Conservation (phyloP, 2,329 filamentous ascomycete genomes). For the Clarireedia hainanense region DNA sequence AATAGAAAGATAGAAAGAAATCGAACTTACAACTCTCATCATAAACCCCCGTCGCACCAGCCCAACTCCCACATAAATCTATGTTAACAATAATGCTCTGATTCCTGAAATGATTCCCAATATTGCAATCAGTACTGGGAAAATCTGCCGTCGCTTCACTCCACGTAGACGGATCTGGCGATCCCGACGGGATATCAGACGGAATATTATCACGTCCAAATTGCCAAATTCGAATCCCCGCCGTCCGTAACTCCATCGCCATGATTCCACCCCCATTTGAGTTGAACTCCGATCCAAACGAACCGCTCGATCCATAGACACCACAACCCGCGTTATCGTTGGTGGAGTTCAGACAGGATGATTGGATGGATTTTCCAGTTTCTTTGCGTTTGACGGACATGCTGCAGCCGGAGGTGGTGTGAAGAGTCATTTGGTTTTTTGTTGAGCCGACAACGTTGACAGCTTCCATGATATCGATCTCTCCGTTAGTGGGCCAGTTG, state of each 20-base stretch:
- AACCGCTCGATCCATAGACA: constrained; percentile 33
- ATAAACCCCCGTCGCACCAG: constrained; percentile 44
- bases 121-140: constrained; percentile 55
- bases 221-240: constrained; percentile 43
- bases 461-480: constrained; percentile 47
- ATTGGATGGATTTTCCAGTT: constrained; percentile 39
- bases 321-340: constrained; percentile 36
- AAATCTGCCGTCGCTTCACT: constrained; percentile 38
- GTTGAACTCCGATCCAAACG: constrained; percentile 48
- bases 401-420: constrained; percentile 38
- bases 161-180: constrained; percentile 38
- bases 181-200: constrained; percentile 34
- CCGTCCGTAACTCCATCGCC: constrained; percentile 39
- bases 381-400: constrained; percentile 37
- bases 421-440: constrained; percentile 38
- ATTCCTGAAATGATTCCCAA: constrained; percentile 59
- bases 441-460: constrained; percentile 36
- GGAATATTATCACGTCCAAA: constrained; percentile 39
- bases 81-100: constrained; percentile 77
- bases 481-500: constrained; percentile 55
- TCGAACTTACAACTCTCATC: constrained; percentile 19
- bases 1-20: background rate
- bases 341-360: constrained; percentile 36
- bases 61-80: constrained; percentile 84
- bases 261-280: constrained; percentile 39